A percentile compares a stretch with the other conserved stretches of the same genome.
Conservation (phyloP, 352 stramenopile species). For the Elongisporangium prolatum region DNA sequence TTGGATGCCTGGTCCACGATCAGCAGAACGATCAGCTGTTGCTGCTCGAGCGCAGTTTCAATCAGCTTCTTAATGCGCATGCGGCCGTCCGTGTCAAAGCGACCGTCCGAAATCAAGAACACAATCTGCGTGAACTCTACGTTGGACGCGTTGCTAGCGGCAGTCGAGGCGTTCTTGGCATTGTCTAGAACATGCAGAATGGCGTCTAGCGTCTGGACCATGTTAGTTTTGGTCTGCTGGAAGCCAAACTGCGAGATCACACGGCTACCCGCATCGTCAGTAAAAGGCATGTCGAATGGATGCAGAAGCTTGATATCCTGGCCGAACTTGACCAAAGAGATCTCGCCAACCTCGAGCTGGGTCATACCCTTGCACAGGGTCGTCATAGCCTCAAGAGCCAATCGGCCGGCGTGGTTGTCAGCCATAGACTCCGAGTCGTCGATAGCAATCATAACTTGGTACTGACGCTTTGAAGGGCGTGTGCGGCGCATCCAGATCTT, state of each 20-base stretch:
- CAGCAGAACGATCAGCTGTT: conserved; percentile 98
- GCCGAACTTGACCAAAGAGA: conserved; percentile 94
- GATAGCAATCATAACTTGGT: conserved; percentile 98
- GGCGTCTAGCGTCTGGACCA: conserved; percentile 92
- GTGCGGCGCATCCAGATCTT: conserved; percentile 99
- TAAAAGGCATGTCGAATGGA: conserved; percentile 96
- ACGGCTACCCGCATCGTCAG: conserved; percentile 91
- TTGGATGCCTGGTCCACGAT: conserved; percentile 91
- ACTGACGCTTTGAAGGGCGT: conserved; percentile 97
- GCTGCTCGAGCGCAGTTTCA: conserved; percentile 95
- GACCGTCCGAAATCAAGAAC: conserved; percentile 98
- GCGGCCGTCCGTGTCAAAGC: conserved; percentile 96
- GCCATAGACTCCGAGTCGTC: conserved; percentile 99
- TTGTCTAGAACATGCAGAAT: conserved; percentile 91
- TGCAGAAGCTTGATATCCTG: conserved; percentile 97
- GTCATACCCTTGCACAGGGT: conserved; percentile 97
- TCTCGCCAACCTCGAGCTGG: conserved; percentile 96
- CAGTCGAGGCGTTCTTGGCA: conserved; percentile 48
- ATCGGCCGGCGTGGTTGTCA: conserved; percentile 93
- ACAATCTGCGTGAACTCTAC: conserved; percentile 96
- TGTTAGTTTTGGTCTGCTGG: conserved; percentile 96
- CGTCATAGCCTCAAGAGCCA: conserved; percentile 95
- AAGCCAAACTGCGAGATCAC: conserved; percentile 97
- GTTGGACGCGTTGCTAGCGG: conserved; percentile 36
- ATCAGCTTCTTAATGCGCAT: conserved; percentile 94